Evolutionary conservation across 345 rosid genomes (phyloP).

Genomic region (Arabis alpina): DNA sequence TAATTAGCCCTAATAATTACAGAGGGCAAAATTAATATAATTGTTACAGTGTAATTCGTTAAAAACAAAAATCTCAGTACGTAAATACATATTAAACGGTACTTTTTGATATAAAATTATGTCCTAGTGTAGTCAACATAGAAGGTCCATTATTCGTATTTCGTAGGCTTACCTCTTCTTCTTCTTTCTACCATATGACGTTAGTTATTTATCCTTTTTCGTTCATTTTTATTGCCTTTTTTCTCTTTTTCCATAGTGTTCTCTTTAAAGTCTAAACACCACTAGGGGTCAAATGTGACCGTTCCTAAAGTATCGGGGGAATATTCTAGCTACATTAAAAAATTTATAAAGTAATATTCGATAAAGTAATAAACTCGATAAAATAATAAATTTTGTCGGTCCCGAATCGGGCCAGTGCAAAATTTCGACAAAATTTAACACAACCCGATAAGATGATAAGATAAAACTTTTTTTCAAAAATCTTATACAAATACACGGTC

Average conservation of each 20-base stretch:
- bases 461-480: too few relatives aligned
- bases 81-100: not conserved
- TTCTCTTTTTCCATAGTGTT: constrained; percentile 12
- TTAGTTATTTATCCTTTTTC: constrained; percentile 24
- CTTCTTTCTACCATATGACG: constrained; percentile 15
- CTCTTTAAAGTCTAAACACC: constrained; percentile 9
- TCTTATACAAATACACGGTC: too few relatives aligned
- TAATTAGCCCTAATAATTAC: too few relatives aligned
- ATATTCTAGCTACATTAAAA: constrained; percentile 34
- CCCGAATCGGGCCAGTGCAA: too few relatives aligned
- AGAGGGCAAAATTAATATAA: too few relatives aligned
- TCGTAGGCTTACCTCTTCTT: constrained; percentile 18
- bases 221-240: constrained; percentile 5
- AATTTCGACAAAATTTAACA: too few relatives aligned
- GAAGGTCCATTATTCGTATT: constrained; percentile 25
- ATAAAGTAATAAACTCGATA: too few relatives aligned
- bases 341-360: too few relatives aligned
- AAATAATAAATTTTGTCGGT: too few relatives aligned
- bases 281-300: constrained; percentile 18
- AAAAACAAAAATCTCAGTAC: too few relatives aligned
- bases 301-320: constrained; percentile 29
- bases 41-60: too few relatives aligned
- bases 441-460: too few relatives aligned
- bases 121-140: constrained; percentile 28
- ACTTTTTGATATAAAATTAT: not conserved